Evolutionary conservation across 768 basidiomycete genomes (phyloP), one percentile per base, ranked within the genome.

Genomic region (Phaffia tasmanica): DNA sequence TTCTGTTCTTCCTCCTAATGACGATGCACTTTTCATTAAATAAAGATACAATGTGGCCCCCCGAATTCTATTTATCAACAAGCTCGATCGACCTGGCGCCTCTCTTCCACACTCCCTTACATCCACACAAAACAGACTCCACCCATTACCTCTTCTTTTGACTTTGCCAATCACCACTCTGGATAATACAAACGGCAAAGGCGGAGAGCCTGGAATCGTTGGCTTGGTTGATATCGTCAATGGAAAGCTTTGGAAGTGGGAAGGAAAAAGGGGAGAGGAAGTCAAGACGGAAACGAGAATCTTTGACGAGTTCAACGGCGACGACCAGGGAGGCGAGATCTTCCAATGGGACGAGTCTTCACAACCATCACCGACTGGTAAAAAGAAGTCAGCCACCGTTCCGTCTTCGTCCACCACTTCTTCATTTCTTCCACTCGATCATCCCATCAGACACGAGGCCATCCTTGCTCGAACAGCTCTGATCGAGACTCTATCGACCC

Each of bases 21-120:
- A 19, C 29, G 15, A 27, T 19, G 1, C 4, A 2, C 2, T 64
- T 6, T n/a, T 29, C 18, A 48, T 14, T 42, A 32, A 16, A 9
- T 50, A 0, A 48, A 92, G 89, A 72, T 89, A 92, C 75, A 81
- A 80, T n/a, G 90, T 92, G 6, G 77, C 82, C 0, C 86, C 87
- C 16, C 80, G 88, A 62, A 81, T 92, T 61, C 79, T 91, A 71
- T 89, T 91, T 75, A 75, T 91, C 66, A 92, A 92, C 79, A 92
- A 92, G 75, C 81, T 91, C 55, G 89, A 92, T 75, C 83, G 89
- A 58, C 83, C 89, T 30, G 90, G 89, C 47, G 87, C 89, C 4
- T 90, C 88, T 1, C 84, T 89, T 72, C 80, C 79, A 65, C 80
- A 83, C 5, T 88, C 89, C 0, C 70, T 89, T 7, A 71, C 80